Evolutionary conservation across 192 early-diverging fungal genomes (phyloP).

Genomic region (Mortierella antarctica): DNA sequence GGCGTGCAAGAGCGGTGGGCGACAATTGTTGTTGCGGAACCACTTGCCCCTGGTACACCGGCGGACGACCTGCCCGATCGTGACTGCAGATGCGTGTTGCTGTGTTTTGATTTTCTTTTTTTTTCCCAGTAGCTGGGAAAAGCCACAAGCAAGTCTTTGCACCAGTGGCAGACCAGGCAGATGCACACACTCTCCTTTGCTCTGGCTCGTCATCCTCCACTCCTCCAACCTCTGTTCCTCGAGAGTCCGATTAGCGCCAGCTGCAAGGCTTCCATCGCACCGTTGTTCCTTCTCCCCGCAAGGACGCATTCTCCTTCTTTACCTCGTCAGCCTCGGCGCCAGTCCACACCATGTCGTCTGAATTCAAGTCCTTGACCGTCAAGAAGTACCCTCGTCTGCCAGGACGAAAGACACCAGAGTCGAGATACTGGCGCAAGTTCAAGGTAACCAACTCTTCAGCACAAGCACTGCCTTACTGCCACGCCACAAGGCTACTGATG

Average conservation of each 20-base stretch:
- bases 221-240: neutral
- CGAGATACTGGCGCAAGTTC: conserved; percentile 83
- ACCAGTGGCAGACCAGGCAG: neutral
- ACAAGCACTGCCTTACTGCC: neutral
- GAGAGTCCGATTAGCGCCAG: neutral
- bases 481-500: neutral
- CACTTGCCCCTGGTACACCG: too few species aligned
- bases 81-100: too few species aligned
- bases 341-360: conserved; percentile 42
- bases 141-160: conserved; percentile 9
- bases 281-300: too few species aligned
- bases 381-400: conserved; percentile 66
- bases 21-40: too few species aligned
- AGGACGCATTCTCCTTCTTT: too few species aligned
- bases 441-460: conserved; percentile 58
- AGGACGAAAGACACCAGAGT: conserved; percentile 68
- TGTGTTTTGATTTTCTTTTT: conserved; percentile 5
- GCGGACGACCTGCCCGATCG: too few species aligned
- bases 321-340: neutral
- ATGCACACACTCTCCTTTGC: conserved; percentile 1
- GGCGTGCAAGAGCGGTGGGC: too few species aligned
- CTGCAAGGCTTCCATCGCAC: too few species aligned
- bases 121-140: neutral
- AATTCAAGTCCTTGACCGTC: conserved; percentile 68
- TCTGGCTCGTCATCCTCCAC: neutral